Conservation (phyloP, 768 basidiomycete genomes). For the Cubamyces sp. region DNA sequence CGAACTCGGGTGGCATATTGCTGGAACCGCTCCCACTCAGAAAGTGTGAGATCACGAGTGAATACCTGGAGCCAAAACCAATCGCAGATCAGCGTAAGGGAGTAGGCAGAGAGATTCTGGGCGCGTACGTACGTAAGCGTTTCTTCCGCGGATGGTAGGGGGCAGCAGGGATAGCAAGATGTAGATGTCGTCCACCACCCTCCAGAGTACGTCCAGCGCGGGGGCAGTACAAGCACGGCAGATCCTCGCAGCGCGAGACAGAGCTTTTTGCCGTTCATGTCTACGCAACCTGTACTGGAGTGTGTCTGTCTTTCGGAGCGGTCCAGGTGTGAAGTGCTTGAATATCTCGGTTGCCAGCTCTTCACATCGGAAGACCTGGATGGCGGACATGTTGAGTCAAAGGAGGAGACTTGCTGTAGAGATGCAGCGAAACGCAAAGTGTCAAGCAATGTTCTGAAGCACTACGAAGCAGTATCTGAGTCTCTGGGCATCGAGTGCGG, state of each 20-base stretch:
- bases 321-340: background rate
- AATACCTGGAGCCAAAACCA: background rate
- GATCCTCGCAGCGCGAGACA: conserved; percentile 4
- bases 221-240: background rate
- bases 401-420: no score
- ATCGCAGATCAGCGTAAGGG: no score
- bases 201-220: conserved; percentile 15
- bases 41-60: background rate
- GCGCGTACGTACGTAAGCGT: no score
- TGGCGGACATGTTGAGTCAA: background rate
- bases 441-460: no score
- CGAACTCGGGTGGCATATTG: background rate
- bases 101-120: no score
- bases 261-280: background rate
- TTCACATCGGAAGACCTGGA: background rate
- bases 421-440: no score
- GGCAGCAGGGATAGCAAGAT: background rate
- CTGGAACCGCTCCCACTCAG: background rate
- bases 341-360: background rate
- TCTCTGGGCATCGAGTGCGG: no score
- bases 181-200: background rate
- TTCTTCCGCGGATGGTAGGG: background rate
- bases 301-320: background rate
- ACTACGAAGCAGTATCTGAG: no score
- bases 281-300: background rate